Conservation (phyloP, 2,329 filamentous ascomycete genomes). For the Fusarium redolens region DNA sequence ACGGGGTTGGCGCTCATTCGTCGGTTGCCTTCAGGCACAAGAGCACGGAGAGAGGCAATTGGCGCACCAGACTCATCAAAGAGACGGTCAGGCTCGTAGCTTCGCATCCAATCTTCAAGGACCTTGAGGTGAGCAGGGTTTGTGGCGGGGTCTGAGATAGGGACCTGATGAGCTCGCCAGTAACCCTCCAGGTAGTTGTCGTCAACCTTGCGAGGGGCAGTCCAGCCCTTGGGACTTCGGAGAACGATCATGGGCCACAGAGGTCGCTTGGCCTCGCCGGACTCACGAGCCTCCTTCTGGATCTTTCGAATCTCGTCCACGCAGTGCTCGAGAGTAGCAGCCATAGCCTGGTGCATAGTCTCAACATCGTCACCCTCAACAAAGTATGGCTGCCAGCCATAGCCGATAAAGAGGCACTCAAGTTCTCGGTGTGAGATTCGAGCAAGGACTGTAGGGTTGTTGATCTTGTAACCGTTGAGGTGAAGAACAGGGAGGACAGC, state of each 20-base stretch:
- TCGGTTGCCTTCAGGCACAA: constrained; percentile 72
- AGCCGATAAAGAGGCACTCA: constrained; percentile 75
- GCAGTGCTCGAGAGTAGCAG: constrained; percentile 78
- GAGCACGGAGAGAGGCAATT: constrained; percentile 68
- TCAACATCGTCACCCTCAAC: constrained; percentile 80
- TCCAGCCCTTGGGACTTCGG: constrained; percentile 84
- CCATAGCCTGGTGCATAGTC: constrained; percentile 86
- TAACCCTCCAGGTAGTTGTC: constrained; percentile 79
- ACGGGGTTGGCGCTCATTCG: constrained; percentile 84
- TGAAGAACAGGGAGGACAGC: constrained; percentile 82
- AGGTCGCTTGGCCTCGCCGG: constrained; percentile 75
- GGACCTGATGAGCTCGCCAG: constrained; percentile 83
- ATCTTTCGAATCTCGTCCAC: constrained; percentile 75
- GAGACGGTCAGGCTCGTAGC: constrained; percentile 78
- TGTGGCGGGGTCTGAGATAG: constrained; percentile 74
- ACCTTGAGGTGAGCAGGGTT: constrained; percentile 74
- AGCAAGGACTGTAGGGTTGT: constrained; percentile 79
- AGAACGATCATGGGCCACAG: constrained; percentile 84
- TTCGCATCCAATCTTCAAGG: constrained; percentile 81
- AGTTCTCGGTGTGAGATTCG: constrained; percentile 81
- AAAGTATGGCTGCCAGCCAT: constrained; percentile 84
- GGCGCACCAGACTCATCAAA: constrained; percentile 74
- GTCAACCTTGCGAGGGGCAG: constrained; percentile 76
- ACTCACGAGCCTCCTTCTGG: constrained; percentile 78
- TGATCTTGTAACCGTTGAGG: constrained; percentile 88